phyloP scores from a whole-genome alignment of 768 basidiomycete species.

The Rubroboletus satanas region DNA sequence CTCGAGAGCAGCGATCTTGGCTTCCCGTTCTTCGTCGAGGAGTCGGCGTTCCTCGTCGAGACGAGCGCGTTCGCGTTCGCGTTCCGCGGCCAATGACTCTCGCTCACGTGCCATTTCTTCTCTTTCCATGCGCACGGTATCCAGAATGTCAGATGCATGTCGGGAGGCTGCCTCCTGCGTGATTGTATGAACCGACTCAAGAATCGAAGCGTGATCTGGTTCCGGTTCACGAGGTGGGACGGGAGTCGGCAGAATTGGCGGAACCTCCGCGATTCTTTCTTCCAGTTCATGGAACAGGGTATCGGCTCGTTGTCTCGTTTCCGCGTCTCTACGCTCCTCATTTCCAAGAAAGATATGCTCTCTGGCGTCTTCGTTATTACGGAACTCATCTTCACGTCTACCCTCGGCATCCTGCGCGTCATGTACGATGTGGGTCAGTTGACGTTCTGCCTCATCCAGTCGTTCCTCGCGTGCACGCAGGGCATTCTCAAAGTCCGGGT shows the following conservation, averaged over 20 bases:
- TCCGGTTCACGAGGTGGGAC: slow-evolving; percentile 20
- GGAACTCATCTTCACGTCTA: slow-evolving; percentile 61
- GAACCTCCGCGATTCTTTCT: slow-evolving; percentile 23
- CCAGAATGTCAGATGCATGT: slow-evolving; percentile 55
- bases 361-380: slow-evolving; percentile 60
- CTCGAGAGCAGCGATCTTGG: slow-evolving; percentile 57
- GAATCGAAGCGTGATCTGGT: slow-evolving; percentile 31
- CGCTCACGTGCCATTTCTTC: slow-evolving; percentile 55
- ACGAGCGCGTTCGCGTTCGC: slow-evolving; percentile 46
- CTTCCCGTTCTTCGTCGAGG: slow-evolving; percentile 47
- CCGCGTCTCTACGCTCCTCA: slow-evolving; percentile 55
- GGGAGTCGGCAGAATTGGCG: slow-evolving; percentile 22
- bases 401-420: slow-evolving; percentile 59
- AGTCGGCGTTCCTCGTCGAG: slow-evolving; percentile 47
- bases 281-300: slow-evolving; percentile 26
- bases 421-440: slow-evolving; percentile 45
- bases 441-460: slow-evolving; percentile 52
- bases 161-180: slow-evolving; percentile 52
- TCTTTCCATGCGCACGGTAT: slow-evolving; percentile 54
- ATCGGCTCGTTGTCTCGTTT: slow-evolving; percentile 42
- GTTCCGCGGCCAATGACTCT: slow-evolving; percentile 52
- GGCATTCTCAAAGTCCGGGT: slow-evolving; percentile 39
- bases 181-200: slow-evolving; percentile 39
- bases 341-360: slow-evolving; percentile 56
- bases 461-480: slow-evolving; percentile 47